Evolutionary conservation across 2,329 filamentous ascomycete species (phyloP), one percentile per base, ranked within the genome.

Genomic region (Ophiocordyceps polyrhachis-furcata): DNA sequence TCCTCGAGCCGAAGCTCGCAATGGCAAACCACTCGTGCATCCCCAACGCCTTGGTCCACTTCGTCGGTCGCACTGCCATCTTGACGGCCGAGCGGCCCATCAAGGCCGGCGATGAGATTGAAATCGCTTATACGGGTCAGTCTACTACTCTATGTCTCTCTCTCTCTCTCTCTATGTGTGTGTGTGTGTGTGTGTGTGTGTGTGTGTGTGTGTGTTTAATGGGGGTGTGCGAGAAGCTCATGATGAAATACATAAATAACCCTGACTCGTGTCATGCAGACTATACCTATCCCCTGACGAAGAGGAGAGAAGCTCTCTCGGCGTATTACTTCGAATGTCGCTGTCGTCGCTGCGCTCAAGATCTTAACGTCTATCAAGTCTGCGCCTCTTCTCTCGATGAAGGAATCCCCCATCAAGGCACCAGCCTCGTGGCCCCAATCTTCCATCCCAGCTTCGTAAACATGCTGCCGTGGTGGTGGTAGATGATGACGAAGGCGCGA

Each of bases 21-120:
- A 75, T 78, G 68, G 66, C 67, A 20, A 80, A 81, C 49, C 76
- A 81, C 54, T 75, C 74, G 0, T 81, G 76, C 49, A 55, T 69
- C 2, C 76, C 76, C 4, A 79, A 77, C 49, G 73, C 75, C 1
- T 62, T 68, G 42, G 70, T 80, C 15, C 65, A 69, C 40, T 78
- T 79, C 44, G 51, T 67, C 37, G 70, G 70, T 4, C 64, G 74
- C 6, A 63, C 58, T 4, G 69, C 73, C 3, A 57, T 69, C 3
- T 56, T 81, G 14, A 63, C 68, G 35, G 71, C 75, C 2, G 63
- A 70, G 45, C 55, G 52, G 20, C 55, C 61, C 3, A 75, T 81
- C 40, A 52, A 62, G 14, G 54, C 61, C 29, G 73, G 66, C 8
- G 68, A 77, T 23, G 72, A 79, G 58, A 67, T 80, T 45, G 67